Evolutionary conservation across 192 early-diverging fungal genomes (phyloP).

Genomic region (Coemansia sp.): DNA sequence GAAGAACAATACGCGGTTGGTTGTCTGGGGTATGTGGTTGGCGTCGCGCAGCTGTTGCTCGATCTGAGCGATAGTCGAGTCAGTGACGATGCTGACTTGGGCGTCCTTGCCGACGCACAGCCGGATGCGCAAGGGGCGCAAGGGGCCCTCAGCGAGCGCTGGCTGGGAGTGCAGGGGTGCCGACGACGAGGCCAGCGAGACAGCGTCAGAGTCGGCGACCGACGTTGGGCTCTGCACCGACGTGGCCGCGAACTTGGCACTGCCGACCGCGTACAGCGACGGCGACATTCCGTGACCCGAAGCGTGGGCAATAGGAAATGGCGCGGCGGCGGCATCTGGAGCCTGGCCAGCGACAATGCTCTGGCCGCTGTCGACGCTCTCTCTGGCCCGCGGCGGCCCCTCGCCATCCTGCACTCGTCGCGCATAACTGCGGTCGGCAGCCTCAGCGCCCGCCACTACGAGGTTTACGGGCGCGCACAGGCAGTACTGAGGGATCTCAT

Average conservation of each 20-base stretch:
- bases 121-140: conserved; percentile 11
- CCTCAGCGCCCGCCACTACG: not conserved
- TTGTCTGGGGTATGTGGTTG: conserved; percentile 11
- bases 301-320: not conserved
- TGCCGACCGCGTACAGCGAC: not conserved
- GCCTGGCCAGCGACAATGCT: not conserved
- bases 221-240: conserved; percentile 11
- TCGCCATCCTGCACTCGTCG: not conserved
- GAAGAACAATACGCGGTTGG: conserved; percentile 45
- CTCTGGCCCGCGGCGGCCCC: not conserved
- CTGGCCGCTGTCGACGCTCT: not conserved
- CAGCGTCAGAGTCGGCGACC: conserved; percentile 4
- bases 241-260: not conserved
- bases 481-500: conserved; percentile 71
- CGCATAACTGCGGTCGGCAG: not conserved
- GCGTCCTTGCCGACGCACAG: conserved; percentile 24
- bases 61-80: conserved; percentile 38
- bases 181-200: conserved; percentile 9
- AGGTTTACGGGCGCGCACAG: conserved; percentile 64
- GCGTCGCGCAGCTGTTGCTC: conserved; percentile 18
- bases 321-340: not conserved
- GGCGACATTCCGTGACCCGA: conserved; percentile 2
- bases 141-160: not conserved
- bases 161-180: not conserved
- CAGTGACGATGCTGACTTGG: conserved; percentile 7